Evolutionary conservation across 768 basidiomycete genomes (phyloP).

Genomic region (Pleurotus sapidus): DNA sequence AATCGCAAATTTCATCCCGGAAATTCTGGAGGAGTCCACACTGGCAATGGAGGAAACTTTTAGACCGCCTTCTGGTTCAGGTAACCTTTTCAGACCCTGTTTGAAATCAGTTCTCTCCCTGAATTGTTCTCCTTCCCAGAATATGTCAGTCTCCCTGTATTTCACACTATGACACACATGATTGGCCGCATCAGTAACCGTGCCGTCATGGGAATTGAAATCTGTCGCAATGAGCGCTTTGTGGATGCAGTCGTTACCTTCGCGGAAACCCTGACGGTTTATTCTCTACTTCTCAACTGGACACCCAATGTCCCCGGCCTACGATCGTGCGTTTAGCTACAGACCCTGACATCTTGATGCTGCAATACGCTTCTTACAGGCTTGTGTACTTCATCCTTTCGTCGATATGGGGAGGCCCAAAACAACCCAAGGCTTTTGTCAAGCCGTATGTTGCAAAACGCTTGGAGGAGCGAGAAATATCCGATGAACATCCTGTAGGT

Average conservation of each 20-base stretch:
- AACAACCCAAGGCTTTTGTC: slow-evolving; percentile 25
- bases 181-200: slow-evolving; percentile 36
- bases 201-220: slow-evolving; percentile 31
- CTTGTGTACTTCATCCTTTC: slow-evolving; percentile 29
- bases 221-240: slow-evolving; percentile 33
- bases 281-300: slow-evolving; percentile 32
- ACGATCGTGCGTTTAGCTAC: slow-evolving; percentile 23
- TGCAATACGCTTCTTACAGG: slow-evolving; percentile 12
- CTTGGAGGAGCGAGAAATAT: slow-evolving; percentile 18
- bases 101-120: background rate
- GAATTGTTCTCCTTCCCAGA: slow-evolving; percentile 12
- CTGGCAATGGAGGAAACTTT: slow-evolving; percentile 28
- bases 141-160: slow-evolving; percentile 21
- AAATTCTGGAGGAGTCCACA: slow-evolving; percentile 31
- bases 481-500: slow-evolving; percentile 25
- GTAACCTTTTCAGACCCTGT: slow-evolving; percentile 5
- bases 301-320: slow-evolving; percentile 19
- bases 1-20: slow-evolving; percentile 31
- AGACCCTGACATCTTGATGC: background rate
- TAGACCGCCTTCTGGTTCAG: slow-evolving; percentile 10
- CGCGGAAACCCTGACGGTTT: slow-evolving; percentile 29
- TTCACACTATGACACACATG: slow-evolving; percentile 34
- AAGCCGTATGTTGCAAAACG: slow-evolving; percentile 26
- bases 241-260: slow-evolving; percentile 31
- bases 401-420: slow-evolving; percentile 28